phyloP scores from a whole-genome alignment of 2,329 filamentous ascomycete species.

The Microdochium nivale region DNA sequence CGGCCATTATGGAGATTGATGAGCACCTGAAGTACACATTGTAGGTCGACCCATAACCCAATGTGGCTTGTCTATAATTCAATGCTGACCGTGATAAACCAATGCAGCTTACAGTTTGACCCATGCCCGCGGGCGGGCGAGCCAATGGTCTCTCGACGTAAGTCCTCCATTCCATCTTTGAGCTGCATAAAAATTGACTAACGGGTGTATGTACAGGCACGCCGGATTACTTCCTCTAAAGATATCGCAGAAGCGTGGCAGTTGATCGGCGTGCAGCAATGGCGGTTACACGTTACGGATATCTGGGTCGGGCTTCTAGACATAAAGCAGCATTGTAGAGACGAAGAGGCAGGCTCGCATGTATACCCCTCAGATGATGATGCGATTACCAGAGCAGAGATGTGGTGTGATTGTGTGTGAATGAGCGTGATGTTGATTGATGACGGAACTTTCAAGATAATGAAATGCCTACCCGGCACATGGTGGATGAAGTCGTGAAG shows the following conservation, averaged over 20 bases:
- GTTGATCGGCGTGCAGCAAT: background rate
- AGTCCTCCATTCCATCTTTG: slow-evolving; percentile 19
- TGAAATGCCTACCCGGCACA: background rate
- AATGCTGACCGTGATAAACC: slow-evolving; percentile 6
- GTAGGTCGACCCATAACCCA: slow-evolving; percentile 46
- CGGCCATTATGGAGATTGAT: slow-evolving; percentile 99
- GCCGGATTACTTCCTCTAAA: slow-evolving; percentile 96
- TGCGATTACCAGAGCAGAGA: too few relatives aligned
- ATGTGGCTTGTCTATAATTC: slow-evolving; percentile 1
- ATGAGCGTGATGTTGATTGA: too few relatives aligned
- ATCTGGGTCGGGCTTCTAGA: background rate
- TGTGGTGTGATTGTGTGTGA: background rate
- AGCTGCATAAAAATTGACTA: slow-evolving; percentile 1
- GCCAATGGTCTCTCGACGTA: slow-evolving; percentile 94
- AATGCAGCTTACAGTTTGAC: slow-evolving; percentile 87
- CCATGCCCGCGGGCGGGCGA: slow-evolving; percentile 95
- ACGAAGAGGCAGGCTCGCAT: background rate
- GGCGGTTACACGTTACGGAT: background rate
- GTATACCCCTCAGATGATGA: background rate
- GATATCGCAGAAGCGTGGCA: background rate
- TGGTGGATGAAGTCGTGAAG: background rate
- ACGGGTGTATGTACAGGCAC: slow-evolving; percentile 48
- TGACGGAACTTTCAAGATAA: too few relatives aligned
- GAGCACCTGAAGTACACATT: slow-evolving; percentile 99
- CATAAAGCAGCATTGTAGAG: background rate